Percentiles rank a stretch among this genome's conserved stretches.
Conservation (phyloP, 495 filamentous ascomycete species). For the Lichenothelia convexa region DNA sequence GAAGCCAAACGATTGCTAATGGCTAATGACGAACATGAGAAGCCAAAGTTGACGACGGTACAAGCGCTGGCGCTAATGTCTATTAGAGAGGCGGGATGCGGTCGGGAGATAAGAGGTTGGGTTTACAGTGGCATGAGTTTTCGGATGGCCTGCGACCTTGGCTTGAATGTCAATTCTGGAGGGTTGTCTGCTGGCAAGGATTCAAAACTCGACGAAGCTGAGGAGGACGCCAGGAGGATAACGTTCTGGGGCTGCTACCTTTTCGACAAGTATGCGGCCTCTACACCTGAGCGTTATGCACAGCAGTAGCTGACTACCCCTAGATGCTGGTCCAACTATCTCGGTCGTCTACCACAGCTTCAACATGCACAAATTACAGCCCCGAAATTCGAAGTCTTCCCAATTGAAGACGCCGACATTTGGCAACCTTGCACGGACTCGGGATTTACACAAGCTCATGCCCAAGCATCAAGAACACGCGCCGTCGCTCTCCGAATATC, state of each 20-base stretch:
- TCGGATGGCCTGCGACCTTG: conserved; percentile 92
- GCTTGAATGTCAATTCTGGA: conserved; percentile 70
- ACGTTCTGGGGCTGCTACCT: conserved; percentile 99
- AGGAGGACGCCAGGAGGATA: conserved; percentile 72
- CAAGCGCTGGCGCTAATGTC: conserved; percentile 93
- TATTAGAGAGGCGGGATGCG: conserved; percentile 89
- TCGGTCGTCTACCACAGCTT: conserved; percentile 80
- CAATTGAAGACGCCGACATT: conserved; percentile 60
- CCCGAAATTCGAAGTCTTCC: conserved; percentile 82
- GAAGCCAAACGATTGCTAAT: conserved; percentile 82
- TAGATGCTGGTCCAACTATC: conserved; percentile 93
- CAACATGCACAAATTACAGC: conserved; percentile 58
- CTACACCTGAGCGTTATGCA: neutral
- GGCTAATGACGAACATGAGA: conserved; percentile 86
- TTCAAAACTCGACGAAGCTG: conserved; percentile 52
- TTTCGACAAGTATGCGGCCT: conserved; percentile 67
- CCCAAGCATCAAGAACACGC: conserved; percentile 68
- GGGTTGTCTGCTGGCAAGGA: conserved; percentile 34
- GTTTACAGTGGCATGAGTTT: conserved; percentile 97
- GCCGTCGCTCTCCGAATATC: conserved; percentile 69
- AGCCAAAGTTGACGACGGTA: conserved; percentile 77
- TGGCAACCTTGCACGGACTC: conserved; percentile 86
- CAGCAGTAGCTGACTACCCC: neutral
- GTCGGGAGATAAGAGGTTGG: conserved; percentile 89
- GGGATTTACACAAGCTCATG: conserved; percentile 46